Evolutionary conservation across 129 eudicot genomes (phyloP).

Genomic region (Saposhnikovia divaricata): DNA sequence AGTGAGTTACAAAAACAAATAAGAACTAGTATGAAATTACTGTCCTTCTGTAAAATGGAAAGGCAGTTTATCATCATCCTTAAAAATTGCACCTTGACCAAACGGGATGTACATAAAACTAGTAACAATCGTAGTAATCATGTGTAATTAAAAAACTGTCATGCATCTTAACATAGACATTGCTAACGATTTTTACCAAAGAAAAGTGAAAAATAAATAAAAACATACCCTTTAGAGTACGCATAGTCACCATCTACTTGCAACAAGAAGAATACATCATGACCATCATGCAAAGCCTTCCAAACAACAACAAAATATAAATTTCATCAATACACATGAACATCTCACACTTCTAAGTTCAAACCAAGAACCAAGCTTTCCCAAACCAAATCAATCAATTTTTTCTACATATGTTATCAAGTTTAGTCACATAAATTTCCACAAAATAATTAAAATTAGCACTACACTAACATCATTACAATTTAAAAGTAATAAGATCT

Average conservation of each 20-base stretch:
- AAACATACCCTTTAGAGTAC: constrained; percentile 50
- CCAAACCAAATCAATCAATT: neutral
- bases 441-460: neutral
- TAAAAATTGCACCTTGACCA: neutral
- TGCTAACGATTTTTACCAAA: neutral
- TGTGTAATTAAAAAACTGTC: neutral
- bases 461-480: neutral
- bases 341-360: neutral
- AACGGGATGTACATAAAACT: neutral
- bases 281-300: constrained; percentile 67
- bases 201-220: neutral
- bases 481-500: neutral
- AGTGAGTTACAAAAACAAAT: neutral
- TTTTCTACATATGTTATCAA: too few species aligned
- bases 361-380: neutral
- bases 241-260: constrained; percentile 63
- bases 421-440: neutral
- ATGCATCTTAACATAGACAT: neutral
- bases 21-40: neutral
- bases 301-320: neutral
- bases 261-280: constrained; percentile 48
- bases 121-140: neutral
- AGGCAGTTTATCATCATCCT: neutral
- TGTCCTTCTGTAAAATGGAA: neutral
- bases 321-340: neutral